These are phyloP conservation scores for Sextonia rubra DNA, from an alignment of 164 flowering plant species.

Conservation along the genomic window DNA sequence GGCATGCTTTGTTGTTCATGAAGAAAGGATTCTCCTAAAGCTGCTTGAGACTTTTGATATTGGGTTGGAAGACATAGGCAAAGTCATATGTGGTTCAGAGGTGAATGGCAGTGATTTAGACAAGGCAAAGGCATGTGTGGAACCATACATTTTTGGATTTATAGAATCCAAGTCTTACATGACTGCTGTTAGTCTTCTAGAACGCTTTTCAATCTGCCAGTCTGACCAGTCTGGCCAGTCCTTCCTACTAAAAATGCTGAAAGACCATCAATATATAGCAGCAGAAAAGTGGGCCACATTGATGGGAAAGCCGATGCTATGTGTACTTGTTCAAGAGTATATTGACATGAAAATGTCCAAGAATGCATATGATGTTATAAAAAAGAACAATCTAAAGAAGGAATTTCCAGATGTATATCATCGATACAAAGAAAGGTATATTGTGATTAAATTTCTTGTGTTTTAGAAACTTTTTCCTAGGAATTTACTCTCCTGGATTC, in stretches of 20 bases:
- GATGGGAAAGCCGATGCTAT: conserved; percentile 80
- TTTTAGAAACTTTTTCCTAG: background rate
- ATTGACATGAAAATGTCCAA: conserved; percentile 50
- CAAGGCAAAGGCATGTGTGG: conserved; percentile 44
- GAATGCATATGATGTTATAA: conserved; percentile 62
- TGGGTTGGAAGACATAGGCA: conserved; percentile 41
- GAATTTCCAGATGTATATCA: conserved; percentile 72
- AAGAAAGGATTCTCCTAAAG: conserved; percentile 56
- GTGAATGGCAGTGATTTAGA: conserved; percentile 24
- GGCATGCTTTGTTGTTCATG: conserved; percentile 43
- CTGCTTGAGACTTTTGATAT: conserved; percentile 62
- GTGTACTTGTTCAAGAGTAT: conserved; percentile 60
- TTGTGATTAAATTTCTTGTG: background rate
- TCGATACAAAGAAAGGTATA: conserved; percentile 69
- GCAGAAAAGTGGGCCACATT: conserved; percentile 96
- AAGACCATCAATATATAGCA: conserved; percentile 53
- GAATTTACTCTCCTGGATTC: background rate
- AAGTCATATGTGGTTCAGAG: conserved; percentile 31
- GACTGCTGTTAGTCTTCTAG: conserved; percentile 61
- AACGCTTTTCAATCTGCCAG: conserved; percentile 63
- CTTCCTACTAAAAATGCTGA: conserved; percentile 56
- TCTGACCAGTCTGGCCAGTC: conserved; percentile 60
- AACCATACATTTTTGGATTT: conserved; percentile 44
- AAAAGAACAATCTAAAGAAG: conserved; percentile 59
- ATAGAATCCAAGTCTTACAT: conserved; percentile 63